Evolutionary conservation across 768 basidiomycete species (phyloP).

Genomic region (Lactarius sp.): DNA sequence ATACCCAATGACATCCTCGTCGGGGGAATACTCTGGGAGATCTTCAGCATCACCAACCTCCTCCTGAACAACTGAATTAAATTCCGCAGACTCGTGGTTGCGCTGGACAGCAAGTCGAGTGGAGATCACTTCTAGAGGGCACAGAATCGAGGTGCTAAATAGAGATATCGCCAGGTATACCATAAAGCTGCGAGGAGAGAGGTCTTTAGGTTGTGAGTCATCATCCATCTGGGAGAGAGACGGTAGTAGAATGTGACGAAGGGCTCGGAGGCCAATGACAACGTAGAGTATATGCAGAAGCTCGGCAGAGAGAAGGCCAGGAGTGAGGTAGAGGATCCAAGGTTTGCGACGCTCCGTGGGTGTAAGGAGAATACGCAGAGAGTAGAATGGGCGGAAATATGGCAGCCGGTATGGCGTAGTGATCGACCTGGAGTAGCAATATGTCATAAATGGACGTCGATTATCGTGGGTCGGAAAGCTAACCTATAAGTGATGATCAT

Average conservation of each 20-base stretch:
- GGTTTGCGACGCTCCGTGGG: conserved; percentile 75
- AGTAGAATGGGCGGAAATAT: conserved; percentile 51
- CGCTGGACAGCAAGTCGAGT: conserved; percentile 79
- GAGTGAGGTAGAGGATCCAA: conserved; percentile 78
- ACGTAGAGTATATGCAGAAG: conserved; percentile 43
- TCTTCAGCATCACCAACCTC: conserved; percentile 61
- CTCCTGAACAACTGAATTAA: conserved; percentile 70
- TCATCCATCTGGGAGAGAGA: conserved; percentile 39
- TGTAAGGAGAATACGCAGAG: conserved; percentile 68
- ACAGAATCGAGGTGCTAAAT: conserved; percentile 53
- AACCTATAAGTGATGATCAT: conserved; percentile 76
- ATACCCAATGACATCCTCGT: conserved; percentile 84
- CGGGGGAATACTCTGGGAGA: conserved; percentile 53
- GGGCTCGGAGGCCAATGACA: conserved; percentile 39
- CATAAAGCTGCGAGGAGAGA: conserved; percentile 46
- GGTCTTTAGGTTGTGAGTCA: conserved; percentile 33
- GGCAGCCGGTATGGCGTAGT: conserved; percentile 77
- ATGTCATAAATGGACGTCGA: background rate
- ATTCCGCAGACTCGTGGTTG: conserved; percentile 72
- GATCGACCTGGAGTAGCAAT: conserved; percentile 51
- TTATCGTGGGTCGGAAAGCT: conserved; percentile 25
- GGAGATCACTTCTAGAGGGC: conserved; percentile 76
- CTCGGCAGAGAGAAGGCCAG: conserved; percentile 50
- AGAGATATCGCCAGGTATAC: conserved; percentile 55
- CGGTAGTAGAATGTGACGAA: conserved; percentile 55